Base-by-base conservation (phyloP, 2,329 filamentous ascomycete species). In the Hansfordia pulvinata region DNA sequence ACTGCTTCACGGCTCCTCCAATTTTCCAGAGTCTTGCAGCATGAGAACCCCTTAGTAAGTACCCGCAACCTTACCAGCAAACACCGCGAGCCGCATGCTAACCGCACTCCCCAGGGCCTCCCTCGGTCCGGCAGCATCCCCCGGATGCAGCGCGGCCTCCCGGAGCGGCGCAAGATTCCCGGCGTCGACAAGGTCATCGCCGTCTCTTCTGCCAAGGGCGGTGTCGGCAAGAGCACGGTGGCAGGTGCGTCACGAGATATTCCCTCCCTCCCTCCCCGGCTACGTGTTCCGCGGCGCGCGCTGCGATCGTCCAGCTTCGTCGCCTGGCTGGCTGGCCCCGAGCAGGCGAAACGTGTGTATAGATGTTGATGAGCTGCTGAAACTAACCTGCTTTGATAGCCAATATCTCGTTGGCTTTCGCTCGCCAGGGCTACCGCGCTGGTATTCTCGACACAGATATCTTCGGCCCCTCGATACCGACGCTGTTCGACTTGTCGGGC, bases 141-240 rank as follows among this genome's bases (percentile, higher is more conserved):
- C 17, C 75, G 79, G 20, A 74, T 82, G 61, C 80, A 83, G 54
- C 73, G 82, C 28, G 82, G 83, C 14, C 65, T 93, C 8, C 88
- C 90, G 0, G 70, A 84, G 40, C 76, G 79, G 43, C 71, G 83
- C 37, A 75, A 71, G 40, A 93, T 98, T 39, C 68, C 69, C 15
- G 75, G 86, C 48, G 88, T 98, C 14, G 69, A 74, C 37, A 93
- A 93, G 49, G 75, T 94, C n/a, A 72, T 98, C 32, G 85, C 86
- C n/a, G 83, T 98, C 10, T 93, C 85, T 4, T 96, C 86, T 2
- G 90, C 90, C 10, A 98, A 98, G 48, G 90, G 90, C 3, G 90
- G 90, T n/a, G 90, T 98, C 1, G 90, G 90, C 2, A 98, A 98
- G 50, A 93, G 84, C 40, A 98, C 90, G 6, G 75, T 96, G 23